Evolutionary conservation across 75 land plant species (phyloP), one percentile per base, ranked within the genome.

Genomic region (Cunninghamia lanceolata): DNA sequence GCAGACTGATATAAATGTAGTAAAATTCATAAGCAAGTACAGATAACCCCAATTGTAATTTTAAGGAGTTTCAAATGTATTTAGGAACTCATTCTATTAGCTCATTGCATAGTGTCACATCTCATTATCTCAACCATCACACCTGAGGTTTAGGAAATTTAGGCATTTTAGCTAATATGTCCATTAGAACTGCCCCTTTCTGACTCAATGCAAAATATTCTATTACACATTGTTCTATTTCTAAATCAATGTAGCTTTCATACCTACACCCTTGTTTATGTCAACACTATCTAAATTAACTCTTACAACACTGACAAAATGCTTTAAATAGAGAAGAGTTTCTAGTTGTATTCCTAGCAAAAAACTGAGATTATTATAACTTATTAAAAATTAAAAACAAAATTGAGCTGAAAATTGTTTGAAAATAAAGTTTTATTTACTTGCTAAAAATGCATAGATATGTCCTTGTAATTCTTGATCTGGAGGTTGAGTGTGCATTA

Each of bases 81-180:
- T n/a, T n/a, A n/a, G n/a, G n/a, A n/a, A n/a, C n/a, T n/a, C n/a
- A n/a, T n/a, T n/a, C n/a, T n/a, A n/a, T n/a, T n/a, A n/a, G n/a
- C n/a, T n/a, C n/a, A n/a, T n/a, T n/a, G n/a, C n/a, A n/a, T n/a
- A n/a, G 19, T 59, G 56, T n/a, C 83, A 84, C 54, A 83, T 74
- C 42, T 28, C n/a, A 75, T n/a, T n/a, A n/a, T n/a, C n/a, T n/a
- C n/a, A n/a, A 78, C 84, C 9, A 74, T 82, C 77, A 59, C 84
- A 98, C 99, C 95, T 98, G 94, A 68, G 99, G 93, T 87, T 98
- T 97, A 82, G 99, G 99, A 86, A 98, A 98, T 86, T 96, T 96
- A 7, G 99, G 99, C 99, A 98, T 98, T 91, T 98, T 99, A 84
- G 97, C 99, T 86, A 98, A 90, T 73, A 98, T 91, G 87, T 98